These are phyloP conservation scores for Ustilago sp. DNA, from an alignment of 1,284 basidiomycete genomes.

Conservation along the genomic window DNA sequence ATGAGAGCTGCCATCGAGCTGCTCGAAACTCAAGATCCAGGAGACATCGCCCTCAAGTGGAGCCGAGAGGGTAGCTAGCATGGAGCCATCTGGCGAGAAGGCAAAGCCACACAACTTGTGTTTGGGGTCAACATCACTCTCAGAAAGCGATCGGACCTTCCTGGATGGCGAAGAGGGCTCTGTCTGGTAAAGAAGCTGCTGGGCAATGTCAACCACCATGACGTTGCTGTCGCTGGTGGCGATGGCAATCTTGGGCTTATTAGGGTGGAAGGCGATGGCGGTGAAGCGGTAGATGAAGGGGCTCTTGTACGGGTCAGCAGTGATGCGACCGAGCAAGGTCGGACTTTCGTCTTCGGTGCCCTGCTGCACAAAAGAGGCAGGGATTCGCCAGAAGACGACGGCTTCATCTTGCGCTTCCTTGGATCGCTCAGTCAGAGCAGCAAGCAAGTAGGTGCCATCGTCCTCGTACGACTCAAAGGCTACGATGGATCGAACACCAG, in stretches of 20 bases:
- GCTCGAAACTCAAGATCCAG: conserved; percentile 25
- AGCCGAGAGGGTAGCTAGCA: conserved; percentile 32
- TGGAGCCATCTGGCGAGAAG: conserved; percentile 32
- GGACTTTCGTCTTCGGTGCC: conserved; percentile 15
- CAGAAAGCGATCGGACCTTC: conserved; percentile 14
- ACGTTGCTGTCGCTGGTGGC: conserved; percentile 36
- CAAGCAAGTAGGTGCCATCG: conserved; percentile 16
- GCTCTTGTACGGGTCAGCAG: conserved; percentile 21
- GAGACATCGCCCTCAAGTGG: conserved; percentile 17
- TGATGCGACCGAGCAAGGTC: conserved; percentile 17
- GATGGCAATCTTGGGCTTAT: conserved; percentile 30
- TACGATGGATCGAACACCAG: conserved; percentile 23
- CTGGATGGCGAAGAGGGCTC: conserved; percentile 13
- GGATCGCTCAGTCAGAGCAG: conserved; percentile 25
- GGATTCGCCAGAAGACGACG: conserved; percentile 28
- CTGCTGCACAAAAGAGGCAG: conserved; percentile 22
- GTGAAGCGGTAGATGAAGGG: conserved; percentile 29
- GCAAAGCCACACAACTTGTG: conserved; percentile 26
- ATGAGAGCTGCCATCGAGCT: background rate
- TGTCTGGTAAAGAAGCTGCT: conserved; percentile 16
- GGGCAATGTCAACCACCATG: conserved; percentile 24
- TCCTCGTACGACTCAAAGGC: conserved; percentile 17
- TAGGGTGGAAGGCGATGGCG: conserved; percentile 30
- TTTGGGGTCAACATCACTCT: conserved; percentile 15
- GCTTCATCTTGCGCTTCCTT: conserved; percentile 22